Conservation (phyloP, 1,284 basidiomycete species). For the Apiotrichum gracile region DNA sequence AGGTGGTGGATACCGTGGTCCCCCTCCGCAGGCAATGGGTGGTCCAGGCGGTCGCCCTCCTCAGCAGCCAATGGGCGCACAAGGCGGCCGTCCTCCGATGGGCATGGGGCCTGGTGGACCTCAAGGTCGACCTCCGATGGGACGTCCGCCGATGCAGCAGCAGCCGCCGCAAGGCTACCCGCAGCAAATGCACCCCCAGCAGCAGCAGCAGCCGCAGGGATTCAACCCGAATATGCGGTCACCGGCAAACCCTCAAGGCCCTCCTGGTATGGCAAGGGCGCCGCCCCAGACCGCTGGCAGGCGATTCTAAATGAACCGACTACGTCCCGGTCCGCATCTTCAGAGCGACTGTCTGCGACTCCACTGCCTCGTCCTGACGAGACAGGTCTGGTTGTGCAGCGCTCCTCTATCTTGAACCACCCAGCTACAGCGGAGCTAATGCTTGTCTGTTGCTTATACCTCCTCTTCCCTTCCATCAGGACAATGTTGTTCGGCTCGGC, state of each 20-base stretch:
- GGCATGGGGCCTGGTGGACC: slow-evolving; percentile 1
- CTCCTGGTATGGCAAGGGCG: background rate
- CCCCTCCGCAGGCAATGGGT: slow-evolving; percentile 5
- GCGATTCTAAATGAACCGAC: slow-evolving; percentile 6
- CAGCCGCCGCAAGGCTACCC: background rate
- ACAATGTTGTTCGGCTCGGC: background rate
- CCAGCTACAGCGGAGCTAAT: background rate
- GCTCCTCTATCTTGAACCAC: too few species aligned
- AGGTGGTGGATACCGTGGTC: slow-evolving; percentile 9
- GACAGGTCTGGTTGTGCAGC: background rate
- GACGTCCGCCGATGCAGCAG: background rate
- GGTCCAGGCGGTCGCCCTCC: background rate
- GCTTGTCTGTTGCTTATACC: background rate
- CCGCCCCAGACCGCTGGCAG: slow-evolving; percentile 3
- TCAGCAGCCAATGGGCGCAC: too few species aligned
- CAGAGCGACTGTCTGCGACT: too few species aligned
- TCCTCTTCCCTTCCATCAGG: too few species aligned
- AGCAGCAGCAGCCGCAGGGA: background rate
- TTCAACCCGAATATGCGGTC: slow-evolving; percentile 7
- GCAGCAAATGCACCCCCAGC: background rate
- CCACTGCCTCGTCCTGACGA: background rate
- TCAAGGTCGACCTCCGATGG: slow-evolving; percentile 7
- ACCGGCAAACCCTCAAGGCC: background rate
- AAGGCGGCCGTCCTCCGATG: background rate
- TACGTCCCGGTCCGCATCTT: too few species aligned